Base-by-base conservation (phyloP, 768 basidiomycete species). In the Megacollybia marginata region DNA sequence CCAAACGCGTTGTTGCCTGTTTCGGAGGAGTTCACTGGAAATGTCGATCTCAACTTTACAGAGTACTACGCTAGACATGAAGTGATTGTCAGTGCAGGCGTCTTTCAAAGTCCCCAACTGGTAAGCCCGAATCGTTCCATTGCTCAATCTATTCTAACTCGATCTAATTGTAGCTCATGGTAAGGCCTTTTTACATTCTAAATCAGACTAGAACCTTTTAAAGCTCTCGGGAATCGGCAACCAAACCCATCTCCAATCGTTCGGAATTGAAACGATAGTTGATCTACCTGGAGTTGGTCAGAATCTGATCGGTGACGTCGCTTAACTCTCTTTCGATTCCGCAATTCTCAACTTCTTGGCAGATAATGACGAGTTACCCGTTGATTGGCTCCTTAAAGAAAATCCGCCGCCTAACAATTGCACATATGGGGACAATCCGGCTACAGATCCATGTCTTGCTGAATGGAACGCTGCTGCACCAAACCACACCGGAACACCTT, bases 171-270 rank as follows among this genome's bases (percentile, higher is more conserved):
- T 36, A 36, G 35, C 16, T 36, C 10, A 36, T 36, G 35, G 35
- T 36, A 10, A 10, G 35, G 10, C 35, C 10, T 16, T 36, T 16
- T 36, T 36, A 10, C 16, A 36, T 16, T 16, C 35, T 36, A 16
- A 10, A 10, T 10, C 35, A 16, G 16, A 16, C 35, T 36, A 10
- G 16, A 10, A 10, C 10, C 16, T n/a, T 10, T 10, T 10, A 6
- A 50, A 64, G 65, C 60, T 66, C 12, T 69, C 68, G 4, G 68
- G 68, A 11, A 68, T 69, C 49, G 67, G 68, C 11, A 62, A 67
- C 48, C n/a, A 33, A 4, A 38, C 52, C 2, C 59, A 64, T 5
- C 58, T 69, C 1, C 35, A 36, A 10, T 13, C 55, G 16, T 44
- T 59, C 31, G 62, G 62, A 8, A 65, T 68, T 49, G 44, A 56